Evolutionary conservation across 78 protist genomes (phyloP), one percentile per base, ranked within the genome.

Genomic region (Carpediemonas membranifera): DNA sequence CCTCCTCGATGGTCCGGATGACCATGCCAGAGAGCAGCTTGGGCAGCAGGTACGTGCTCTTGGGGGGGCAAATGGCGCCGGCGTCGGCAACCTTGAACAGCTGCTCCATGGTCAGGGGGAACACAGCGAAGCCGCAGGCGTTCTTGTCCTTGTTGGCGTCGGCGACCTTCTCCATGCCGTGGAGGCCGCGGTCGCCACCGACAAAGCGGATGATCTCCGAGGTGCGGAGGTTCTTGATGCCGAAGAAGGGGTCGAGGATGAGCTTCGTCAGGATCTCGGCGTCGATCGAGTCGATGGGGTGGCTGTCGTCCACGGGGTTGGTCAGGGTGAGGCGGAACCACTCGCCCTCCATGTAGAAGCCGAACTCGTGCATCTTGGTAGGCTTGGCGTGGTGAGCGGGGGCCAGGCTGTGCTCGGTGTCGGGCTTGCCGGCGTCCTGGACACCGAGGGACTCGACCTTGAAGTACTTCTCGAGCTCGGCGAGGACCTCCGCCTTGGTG

Each of bases 1-100:
- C n/a, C n/a, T n/a, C n/a, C n/a, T n/a, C n/a, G 55, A 51, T 51
- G 55, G 21, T 51, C 55, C 33, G n/a, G 15, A 67, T 33, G 37
- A 43, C 59, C 21, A 67, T 15, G 30, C 76, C 76, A 28, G 68
- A 62, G 16, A 47, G 61, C 5, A 71, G 25, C 15, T 71, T 71
- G 44, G 76, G 76, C 30, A 18, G 43, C 14, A 71, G 54, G 65
- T 60, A 71, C 9, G 76, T 71, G n/a, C 55, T 34, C 34, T 71
- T 71, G 5, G 76, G 76, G 33, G 76, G 76, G 65, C 50, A 55
- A 11, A 57, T 51, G 3, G 9, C 7, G 24, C 76, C 76, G 16
- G 73, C 43, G 54, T 71, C 76, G 9, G 76, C 73, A 15, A 71
- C 72, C 14, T 44, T 21, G 65, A 71, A 55, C 11, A 71, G 15